Conservation (phyloP, 106 monocot genomes). For the Apostasia ramifera region DNA sequence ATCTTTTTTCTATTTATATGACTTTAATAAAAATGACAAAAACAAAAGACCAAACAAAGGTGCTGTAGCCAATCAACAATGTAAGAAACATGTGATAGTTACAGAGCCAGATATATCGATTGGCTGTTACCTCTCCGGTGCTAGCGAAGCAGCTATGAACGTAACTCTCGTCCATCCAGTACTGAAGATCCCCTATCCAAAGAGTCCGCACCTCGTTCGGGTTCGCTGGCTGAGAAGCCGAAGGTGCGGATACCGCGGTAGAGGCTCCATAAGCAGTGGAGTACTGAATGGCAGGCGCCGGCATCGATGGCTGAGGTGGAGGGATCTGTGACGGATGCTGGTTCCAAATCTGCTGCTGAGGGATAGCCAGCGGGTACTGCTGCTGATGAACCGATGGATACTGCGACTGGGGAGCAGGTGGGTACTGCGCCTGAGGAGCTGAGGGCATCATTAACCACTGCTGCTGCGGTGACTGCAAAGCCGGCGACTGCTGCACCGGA, state of each 20-base stretch:
- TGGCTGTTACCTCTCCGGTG: constrained; percentile 52
- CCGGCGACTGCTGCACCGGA: constrained; percentile 7
- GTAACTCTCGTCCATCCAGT: constrained; percentile 94
- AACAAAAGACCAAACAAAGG: too few species aligned
- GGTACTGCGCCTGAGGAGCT: constrained; percentile 11
- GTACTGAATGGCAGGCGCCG: not conserved
- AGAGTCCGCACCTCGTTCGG: constrained; percentile 66
- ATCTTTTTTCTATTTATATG: too few species aligned
- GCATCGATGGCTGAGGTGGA: constrained; percentile 20
- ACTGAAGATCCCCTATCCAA: constrained; percentile 89
- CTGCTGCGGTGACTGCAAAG: constrained; percentile 19
- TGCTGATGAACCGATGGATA: constrained; percentile 16
- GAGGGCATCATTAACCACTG: constrained; percentile 32
- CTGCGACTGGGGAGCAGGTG: constrained; percentile 13
- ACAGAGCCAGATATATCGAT: too few species aligned
- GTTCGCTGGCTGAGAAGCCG: constrained; percentile 3
- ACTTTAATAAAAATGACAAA: too few species aligned
- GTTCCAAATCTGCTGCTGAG: constrained; percentile 41
- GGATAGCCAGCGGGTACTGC: constrained; percentile 13
- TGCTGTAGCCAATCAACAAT: too few species aligned
- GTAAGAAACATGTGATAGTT: too few species aligned
- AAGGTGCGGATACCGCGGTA: constrained; percentile 15
- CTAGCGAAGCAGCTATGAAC: constrained; percentile 41
- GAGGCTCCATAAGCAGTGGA: not conserved
- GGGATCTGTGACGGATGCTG: constrained; percentile 67